Percentiles rank a stretch among this genome's conserved stretches.
Evolutionary conservation across 371 early-diverging fungal species (phyloP).

Genomic region (Massospora cicadina): DNA sequence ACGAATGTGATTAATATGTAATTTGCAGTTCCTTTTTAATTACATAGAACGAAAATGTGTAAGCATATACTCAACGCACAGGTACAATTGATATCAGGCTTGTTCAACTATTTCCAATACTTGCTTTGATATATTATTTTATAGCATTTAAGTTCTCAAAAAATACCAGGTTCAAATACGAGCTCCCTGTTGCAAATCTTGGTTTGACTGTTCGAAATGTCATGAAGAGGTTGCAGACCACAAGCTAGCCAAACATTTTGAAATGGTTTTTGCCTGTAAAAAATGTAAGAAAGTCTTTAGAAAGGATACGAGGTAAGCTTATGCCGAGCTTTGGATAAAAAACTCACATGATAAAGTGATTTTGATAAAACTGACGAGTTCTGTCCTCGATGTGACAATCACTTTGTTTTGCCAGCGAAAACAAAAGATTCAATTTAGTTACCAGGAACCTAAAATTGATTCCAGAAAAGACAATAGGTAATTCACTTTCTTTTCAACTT

Average conservation of each 20-base stretch:
- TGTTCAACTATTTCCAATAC: not conserved
- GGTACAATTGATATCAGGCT: constrained; percentile 24
- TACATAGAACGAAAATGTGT: too few species aligned
- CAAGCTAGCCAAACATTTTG: constrained; percentile 53
- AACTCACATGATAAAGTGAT: constrained; percentile 28
- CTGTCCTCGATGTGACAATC: constrained; percentile 96
- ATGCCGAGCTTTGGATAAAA: not conserved
- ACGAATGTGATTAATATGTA: too few species aligned
- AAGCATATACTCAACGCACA: constrained; percentile 95
- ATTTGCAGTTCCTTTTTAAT: too few species aligned
- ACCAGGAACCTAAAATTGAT: not conserved
- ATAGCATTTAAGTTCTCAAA: constrained; percentile 3
- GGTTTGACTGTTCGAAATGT: constrained; percentile 96
- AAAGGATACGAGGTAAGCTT: constrained; percentile 60
- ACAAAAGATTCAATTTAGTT: constrained; percentile 29
- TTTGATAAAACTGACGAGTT: constrained; percentile 90
- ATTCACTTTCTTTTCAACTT: not conserved
- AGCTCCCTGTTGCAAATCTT: constrained; percentile 82
- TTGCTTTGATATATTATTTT: not conserved
- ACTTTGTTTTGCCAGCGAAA: constrained; percentile 85
- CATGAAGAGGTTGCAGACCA: constrained; percentile 74
- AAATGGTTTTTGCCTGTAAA: constrained; percentile 94
- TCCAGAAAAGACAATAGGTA: not conserved
- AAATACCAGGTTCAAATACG: constrained; percentile 61
- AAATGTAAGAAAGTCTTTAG: constrained; percentile 94